These are phyloP conservation scores for Lachnum nothofagi DNA, from an alignment of 2,329 filamentous ascomycete genomes.

Conservation along the genomic window DNA sequence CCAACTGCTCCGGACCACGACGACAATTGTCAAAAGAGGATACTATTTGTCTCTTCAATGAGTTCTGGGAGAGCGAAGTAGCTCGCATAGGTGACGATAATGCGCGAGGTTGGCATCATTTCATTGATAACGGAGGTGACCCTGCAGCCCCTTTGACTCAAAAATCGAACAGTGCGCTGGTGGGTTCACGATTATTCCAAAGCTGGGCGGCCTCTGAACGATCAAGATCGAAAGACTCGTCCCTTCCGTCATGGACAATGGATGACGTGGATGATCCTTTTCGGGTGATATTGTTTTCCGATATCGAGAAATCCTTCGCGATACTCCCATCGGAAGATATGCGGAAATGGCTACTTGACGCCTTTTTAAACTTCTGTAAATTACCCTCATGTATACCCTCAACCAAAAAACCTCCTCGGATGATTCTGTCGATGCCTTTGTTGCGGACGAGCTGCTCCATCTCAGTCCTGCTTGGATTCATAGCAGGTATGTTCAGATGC, in stretches of 20 bases:
- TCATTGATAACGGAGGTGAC: slow-evolving; percentile 33
- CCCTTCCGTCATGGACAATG: slow-evolving; percentile 63
- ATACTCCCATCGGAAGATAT: slow-evolving; percentile 43
- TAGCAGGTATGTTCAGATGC: slow-evolving; percentile 3
- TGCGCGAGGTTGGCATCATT: slow-evolving; percentile 66
- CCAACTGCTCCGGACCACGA: slow-evolving; percentile 56
- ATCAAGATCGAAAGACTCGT: slow-evolving; percentile 42
- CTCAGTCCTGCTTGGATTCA: slow-evolving; percentile 14
- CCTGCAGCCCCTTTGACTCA: slow-evolving; percentile 16
- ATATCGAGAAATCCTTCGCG: slow-evolving; percentile 62
- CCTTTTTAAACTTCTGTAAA: slow-evolving; percentile 64
- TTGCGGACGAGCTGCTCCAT: slow-evolving; percentile 39
- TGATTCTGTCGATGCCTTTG: slow-evolving; percentile 49
- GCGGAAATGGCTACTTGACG: slow-evolving; percentile 54
- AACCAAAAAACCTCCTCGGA: slow-evolving; percentile 26
- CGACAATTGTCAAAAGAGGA: slow-evolving; percentile 16
- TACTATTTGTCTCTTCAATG: slow-evolving; percentile 47
- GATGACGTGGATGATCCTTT: slow-evolving; percentile 81
- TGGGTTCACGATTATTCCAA: slow-evolving; percentile 32
- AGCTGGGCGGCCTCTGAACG: slow-evolving; percentile 51
- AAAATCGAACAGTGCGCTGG: slow-evolving; percentile 15
- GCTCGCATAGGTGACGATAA: slow-evolving; percentile 69
- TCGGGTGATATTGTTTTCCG: slow-evolving; percentile 72
- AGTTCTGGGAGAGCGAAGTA: slow-evolving; percentile 85
- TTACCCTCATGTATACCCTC: slow-evolving; percentile 45